These are phyloP conservation scores for Mortierella claussenii DNA, from an alignment of 192 early-diverging fungal species.

Conservation along the genomic window DNA sequence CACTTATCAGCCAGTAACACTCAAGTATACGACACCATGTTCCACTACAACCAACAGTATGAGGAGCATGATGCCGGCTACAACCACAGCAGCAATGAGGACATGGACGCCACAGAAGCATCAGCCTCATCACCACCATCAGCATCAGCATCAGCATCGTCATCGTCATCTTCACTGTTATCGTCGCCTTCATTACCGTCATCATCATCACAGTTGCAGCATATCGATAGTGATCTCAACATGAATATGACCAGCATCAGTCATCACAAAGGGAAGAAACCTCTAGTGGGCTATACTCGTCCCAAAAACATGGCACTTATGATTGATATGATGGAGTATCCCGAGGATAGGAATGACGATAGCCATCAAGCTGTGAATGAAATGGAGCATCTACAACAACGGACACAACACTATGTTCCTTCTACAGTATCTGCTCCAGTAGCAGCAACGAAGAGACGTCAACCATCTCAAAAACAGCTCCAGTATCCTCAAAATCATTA, in stretches of 20 bases:
- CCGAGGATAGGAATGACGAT: too few relatives aligned
- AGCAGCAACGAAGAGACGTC: not conserved
- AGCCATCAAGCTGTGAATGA: too few relatives aligned
- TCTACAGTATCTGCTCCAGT: not conserved
- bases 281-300: too few relatives aligned
- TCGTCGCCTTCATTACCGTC: not conserved
- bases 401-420: too few relatives aligned
- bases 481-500: slow-evolving; percentile 29
- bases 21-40: not conserved
- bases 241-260: slow-evolving; percentile 1
- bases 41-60: not conserved
- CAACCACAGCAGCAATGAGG: too few relatives aligned
- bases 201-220: not conserved
- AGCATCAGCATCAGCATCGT: not conserved
- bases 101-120: too few relatives aligned
- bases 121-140: too few relatives aligned
- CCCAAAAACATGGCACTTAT: too few relatives aligned
- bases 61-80: not conserved
- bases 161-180: not conserved
- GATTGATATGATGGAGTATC: too few relatives aligned
- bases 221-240: slow-evolving; percentile 17
- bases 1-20: too few relatives aligned
- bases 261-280: not conserved
- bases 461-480: not conserved
- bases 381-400: too few relatives aligned